These are phyloP conservation scores for Afroboletus lepidellus DNA, from an alignment of 1,284 basidiomycete genomes.

Conservation along the genomic window DNA sequence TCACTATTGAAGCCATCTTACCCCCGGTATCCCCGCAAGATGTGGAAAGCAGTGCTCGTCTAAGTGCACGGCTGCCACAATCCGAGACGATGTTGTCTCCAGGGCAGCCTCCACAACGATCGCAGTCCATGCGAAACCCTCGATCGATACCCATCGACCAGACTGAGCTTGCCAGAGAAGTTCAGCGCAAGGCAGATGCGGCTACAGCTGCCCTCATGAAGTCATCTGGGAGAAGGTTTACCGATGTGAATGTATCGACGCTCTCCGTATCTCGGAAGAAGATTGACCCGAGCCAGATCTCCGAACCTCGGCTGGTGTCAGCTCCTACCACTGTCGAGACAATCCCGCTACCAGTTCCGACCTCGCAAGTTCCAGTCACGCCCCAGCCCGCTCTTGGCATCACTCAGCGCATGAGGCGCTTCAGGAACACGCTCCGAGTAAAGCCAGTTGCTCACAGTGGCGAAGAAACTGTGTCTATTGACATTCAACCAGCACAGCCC, in stretches of 20 bases:
- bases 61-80: conserved; percentile 5
- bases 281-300: conserved; percentile 70
- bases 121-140: conserved; percentile 37
- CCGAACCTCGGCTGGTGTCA: conserved; percentile 68
- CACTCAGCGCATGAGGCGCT: conserved; percentile 65
- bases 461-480: conserved; percentile 52
- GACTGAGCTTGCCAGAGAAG: conserved; percentile 56
- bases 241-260: conserved; percentile 37
- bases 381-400: conserved; percentile 46
- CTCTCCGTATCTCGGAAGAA: conserved; percentile 53
- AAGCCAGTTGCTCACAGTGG: conserved; percentile 49
- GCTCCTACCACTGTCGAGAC: conserved; percentile 75
- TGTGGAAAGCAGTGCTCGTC: conserved; percentile 14
- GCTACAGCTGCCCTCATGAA: conserved; percentile 69
- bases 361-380: conserved; percentile 28
- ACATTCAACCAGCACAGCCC: conserved; percentile 38
- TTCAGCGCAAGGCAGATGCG: conserved; percentile 68
- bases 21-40: conserved; percentile 23
- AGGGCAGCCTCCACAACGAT: conserved; percentile 30
- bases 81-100: conserved; percentile 16
- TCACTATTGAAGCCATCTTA: conserved; percentile 30
- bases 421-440: conserved; percentile 66
- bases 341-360: conserved; percentile 55
- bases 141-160: conserved; percentile 44
- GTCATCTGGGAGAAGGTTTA: conserved; percentile 47